Evolutionary conservation across 768 basidiomycete genomes (phyloP).

Genomic region (Calocybe gangraenosa): DNA sequence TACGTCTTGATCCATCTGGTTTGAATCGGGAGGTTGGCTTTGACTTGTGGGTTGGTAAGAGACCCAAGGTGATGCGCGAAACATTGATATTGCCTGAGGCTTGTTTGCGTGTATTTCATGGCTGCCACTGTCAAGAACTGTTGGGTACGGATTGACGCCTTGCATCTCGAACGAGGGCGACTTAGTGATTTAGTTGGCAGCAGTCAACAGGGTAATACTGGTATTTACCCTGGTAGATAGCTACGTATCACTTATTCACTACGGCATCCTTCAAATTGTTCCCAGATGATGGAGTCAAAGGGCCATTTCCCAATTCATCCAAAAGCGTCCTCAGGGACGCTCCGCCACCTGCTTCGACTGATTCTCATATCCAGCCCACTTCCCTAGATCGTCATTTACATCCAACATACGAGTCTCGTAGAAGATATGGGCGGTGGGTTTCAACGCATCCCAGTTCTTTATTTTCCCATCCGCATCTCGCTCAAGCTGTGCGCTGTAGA

Average conservation of each 20-base stretch:
- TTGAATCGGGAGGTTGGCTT: conserved; percentile 21
- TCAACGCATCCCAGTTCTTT: conserved; percentile 47
- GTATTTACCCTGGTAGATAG: conserved; percentile 1
- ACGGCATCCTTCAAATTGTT: conserved; percentile 5
- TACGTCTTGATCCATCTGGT: conserved; percentile 41
- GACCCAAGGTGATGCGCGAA: conserved; percentile 64
- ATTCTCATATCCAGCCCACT: conserved; percentile 64
- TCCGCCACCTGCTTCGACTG: conserved; percentile 35
- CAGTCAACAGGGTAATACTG: not conserved
- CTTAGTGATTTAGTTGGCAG: not conserved
- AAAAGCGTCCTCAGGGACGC: conserved; percentile 11
- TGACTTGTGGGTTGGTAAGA: conserved; percentile 41
- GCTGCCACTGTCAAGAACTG: conserved; percentile 12
- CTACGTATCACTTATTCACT: not conserved
- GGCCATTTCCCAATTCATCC: conserved; percentile 5
- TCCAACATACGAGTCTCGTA: conserved; percentile 61
- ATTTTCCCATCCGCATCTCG: conserved; percentile 48
- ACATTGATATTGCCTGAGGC: conserved; percentile 36
- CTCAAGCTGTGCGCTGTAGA: conserved; percentile 56
- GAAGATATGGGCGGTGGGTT: conserved; percentile 65
- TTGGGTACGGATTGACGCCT: conserved; percentile 15
- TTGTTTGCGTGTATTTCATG: conserved; percentile 37
- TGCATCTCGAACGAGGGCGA: conserved; percentile 10
- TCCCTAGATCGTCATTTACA: conserved; percentile 49
- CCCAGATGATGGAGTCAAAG: conserved; percentile 7